These are phyloP conservation scores for Excoecaria cochinchinensis DNA, from an alignment of 345 rosid species.

Conservation along the genomic window DNA sequence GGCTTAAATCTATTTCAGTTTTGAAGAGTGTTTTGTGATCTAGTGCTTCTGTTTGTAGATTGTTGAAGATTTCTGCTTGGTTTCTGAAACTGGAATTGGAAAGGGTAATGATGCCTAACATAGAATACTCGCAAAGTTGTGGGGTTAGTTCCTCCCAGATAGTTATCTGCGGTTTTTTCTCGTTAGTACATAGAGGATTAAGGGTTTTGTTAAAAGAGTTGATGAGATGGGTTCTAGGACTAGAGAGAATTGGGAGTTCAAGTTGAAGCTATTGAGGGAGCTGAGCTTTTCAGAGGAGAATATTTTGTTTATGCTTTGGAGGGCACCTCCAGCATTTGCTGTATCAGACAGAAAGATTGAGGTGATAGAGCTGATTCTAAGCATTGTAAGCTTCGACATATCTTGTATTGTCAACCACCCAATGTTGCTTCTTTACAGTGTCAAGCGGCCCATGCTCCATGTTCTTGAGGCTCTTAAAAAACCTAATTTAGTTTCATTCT, in stretches of 20 bases:
- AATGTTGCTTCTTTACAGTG: conserved; percentile 26
- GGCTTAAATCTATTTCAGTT: conserved; percentile 10
- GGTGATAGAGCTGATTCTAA: conserved; percentile 16
- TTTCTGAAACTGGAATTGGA: conserved; percentile 29
- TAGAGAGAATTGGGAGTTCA: conserved; percentile 33
- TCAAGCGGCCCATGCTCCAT: conserved; percentile 30
- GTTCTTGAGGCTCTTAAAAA: conserved; percentile 26
- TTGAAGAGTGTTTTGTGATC: conserved; percentile 31
- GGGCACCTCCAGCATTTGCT: conserved; percentile 31
- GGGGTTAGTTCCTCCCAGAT: conserved; percentile 32
- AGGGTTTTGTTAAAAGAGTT: conserved; percentile 21
- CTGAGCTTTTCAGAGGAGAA: conserved; percentile 37
- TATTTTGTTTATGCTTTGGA: conserved; percentile 13
- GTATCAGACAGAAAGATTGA: conserved; percentile 33
- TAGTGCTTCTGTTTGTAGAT: conserved; percentile 5
- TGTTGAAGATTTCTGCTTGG: conserved; percentile 22
- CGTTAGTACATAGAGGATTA: conserved; percentile 17
- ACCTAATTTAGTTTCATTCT: conserved; percentile 16
- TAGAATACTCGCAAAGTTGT: conserved; percentile 21
- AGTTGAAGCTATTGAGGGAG: conserved; percentile 28
- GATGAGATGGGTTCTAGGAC: conserved; percentile 36
- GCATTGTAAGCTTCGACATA: conserved; percentile 7
- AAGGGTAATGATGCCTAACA: conserved; percentile 32
- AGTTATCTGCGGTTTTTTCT: conserved; percentile 29
- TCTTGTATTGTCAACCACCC: conserved; percentile 27